phyloP scores from a whole-genome alignment of 176 grass and related monocot species.

The Aegilops bicornis region DNA sequence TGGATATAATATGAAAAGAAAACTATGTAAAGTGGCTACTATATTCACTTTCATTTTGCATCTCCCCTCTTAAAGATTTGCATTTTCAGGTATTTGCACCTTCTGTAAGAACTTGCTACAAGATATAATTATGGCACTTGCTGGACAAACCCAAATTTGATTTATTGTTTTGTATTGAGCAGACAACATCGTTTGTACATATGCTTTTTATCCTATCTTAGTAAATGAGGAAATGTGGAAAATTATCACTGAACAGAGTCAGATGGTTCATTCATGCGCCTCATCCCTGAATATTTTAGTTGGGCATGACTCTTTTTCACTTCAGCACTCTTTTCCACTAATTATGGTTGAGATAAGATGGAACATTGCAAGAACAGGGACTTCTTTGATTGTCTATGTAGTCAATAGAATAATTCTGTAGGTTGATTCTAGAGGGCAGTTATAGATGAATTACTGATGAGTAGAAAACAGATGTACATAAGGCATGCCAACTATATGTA shows the following conservation, averaged over 20 bases:
- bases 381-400: not conserved
- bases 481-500: not conserved
- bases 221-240: not conserved
- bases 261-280: not conserved
- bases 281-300: not conserved
- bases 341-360: not conserved
- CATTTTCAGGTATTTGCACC: not conserved
- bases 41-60: not conserved
- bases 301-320: not conserved
- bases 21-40: not conserved
- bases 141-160: not conserved
- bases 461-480: not conserved
- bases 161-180: not conserved
- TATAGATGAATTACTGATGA: not conserved
- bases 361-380: not conserved
- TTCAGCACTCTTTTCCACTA: not conserved
- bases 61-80: not conserved
- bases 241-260: not conserved
- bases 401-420: slow-evolving; percentile 3
- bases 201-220: slow-evolving; percentile 17
- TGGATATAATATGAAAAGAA: slow-evolving; percentile 1
- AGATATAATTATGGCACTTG: not conserved
- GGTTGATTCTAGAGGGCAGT: not conserved
- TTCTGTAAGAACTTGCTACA: not conserved
- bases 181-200: not conserved